phyloP scores from a whole-genome alignment of 306 rosid species.

The Begonia fuchsioides region DNA sequence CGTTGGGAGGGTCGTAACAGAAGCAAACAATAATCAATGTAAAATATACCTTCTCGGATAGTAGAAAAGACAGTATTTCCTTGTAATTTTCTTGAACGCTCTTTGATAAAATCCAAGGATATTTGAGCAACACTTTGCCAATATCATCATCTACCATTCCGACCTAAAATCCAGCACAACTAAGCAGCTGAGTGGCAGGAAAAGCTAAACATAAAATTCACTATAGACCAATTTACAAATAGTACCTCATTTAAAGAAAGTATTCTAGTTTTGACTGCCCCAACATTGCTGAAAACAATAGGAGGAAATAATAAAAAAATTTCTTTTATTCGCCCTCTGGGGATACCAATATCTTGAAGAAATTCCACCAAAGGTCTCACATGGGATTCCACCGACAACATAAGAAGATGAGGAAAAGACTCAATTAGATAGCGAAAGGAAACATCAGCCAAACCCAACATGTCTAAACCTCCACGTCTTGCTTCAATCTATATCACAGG shows the following conservation, averaged over 20 bases:
- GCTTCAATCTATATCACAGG: slow-evolving; percentile 49
- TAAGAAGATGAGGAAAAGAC: slow-evolving; percentile 62
- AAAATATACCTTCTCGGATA: slow-evolving; percentile 40
- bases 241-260: slow-evolving; percentile 50
- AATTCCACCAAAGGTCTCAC: slow-evolving; percentile 31
- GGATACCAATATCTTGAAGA: slow-evolving; percentile 47
- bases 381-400: slow-evolving; percentile 37
- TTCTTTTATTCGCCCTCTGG: slow-evolving; percentile 19
- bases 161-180: slow-evolving; percentile 30
- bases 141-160: slow-evolving; percentile 27
- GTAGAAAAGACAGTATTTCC: slow-evolving; percentile 34
- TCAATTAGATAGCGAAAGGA: slow-evolving; percentile 46
- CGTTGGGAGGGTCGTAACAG: no score
- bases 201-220: neutral
- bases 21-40: slow-evolving; percentile 2
- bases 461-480: slow-evolving; percentile 61
- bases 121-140: slow-evolving; percentile 43
- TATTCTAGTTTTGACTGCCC: slow-evolving; percentile 37
- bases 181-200: neutral
- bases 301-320: slow-evolving; percentile 59
- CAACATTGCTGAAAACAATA: slow-evolving; percentile 30
- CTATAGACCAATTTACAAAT: neutral
- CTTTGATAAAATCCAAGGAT: slow-evolving; percentile 67
- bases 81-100: slow-evolving; percentile 56
- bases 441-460: slow-evolving; percentile 27